Evolutionary conservation across 2,329 filamentous ascomycete genomes (phyloP), one percentile per base, ranked within the genome.

Genomic region (Aspergillus aculeatus): DNA sequence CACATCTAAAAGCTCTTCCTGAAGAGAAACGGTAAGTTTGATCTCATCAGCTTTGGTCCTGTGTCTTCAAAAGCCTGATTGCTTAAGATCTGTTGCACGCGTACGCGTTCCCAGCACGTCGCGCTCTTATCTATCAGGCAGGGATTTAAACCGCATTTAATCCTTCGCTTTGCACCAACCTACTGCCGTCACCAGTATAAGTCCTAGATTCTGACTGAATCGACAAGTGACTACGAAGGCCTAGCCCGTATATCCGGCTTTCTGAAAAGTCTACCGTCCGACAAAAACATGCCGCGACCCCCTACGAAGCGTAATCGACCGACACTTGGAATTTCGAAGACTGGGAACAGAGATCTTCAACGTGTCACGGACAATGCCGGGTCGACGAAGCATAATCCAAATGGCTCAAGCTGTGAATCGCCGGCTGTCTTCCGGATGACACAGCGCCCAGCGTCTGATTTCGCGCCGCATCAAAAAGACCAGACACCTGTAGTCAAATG

Each of bases 401-500:
- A 9, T 2, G 6, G 6, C 16, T 44, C 38, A 16, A 44, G 6
- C 16, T 5, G 16, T 19, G 16, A 44, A 12, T 35, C 11, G 11
- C 38, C 38, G 38, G 16, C 14, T 19, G 14, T 19, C 16, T 16
- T 16, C 16, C 55, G 58, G 12, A n/a, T 56, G 23, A 49, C n/a
- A 54, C 56, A 44, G 59, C 62, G 16, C 61, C 16, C 66, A 19
- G 62, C 47, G 14, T 53, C 63, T 21, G 66, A 67, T 41, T 62
- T 64, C 48, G 58, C 60, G 61, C 67, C 55, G 38, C 65, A 66
- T 38, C 58, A 66, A 19, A 68, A 64, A 48, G 68, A 65, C 41
- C 70, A 72, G 61, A 76, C 75, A 19, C 74, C 75, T 23, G 60
- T 71, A 29, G 50, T 64, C 16, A 74, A 68, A 57, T 57, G 61